These are phyloP conservation scores for Nicotiana benthamiana DNA, from an alignment of 257 asterid genomes.

Conservation along the genomic window DNA sequence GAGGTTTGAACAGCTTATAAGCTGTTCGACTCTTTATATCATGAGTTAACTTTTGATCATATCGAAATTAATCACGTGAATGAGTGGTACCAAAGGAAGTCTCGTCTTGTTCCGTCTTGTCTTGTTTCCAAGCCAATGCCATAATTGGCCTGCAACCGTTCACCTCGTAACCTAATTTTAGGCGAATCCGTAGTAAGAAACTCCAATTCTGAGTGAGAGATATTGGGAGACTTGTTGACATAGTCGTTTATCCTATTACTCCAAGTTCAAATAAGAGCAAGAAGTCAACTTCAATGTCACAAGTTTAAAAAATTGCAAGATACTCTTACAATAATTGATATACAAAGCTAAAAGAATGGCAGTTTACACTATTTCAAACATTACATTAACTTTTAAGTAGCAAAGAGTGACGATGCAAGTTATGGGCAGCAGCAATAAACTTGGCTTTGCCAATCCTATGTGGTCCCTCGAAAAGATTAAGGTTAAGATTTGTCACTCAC, in stretches of 20 bases:
- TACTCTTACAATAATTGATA: not conserved
- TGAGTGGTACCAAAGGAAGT: too few relatives aligned
- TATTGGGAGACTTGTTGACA: not conserved
- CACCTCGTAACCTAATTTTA: not conserved
- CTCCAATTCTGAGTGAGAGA: not conserved
- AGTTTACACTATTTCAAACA: not conserved
- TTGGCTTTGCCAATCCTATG: conserved; percentile 3
- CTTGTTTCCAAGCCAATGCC: too few relatives aligned
- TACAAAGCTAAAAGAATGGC: not conserved
- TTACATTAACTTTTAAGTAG: not conserved
- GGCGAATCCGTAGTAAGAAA: too few relatives aligned
- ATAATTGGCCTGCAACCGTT: not conserved
- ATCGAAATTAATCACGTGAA: not conserved
- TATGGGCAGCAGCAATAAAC: not conserved
- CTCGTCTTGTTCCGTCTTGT: too few relatives aligned
- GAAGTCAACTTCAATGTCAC: not conserved
- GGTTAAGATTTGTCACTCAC: not conserved
- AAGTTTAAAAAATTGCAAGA: not conserved
- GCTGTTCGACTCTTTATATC: not conserved
- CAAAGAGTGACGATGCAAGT: conserved; percentile 4
- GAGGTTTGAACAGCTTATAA: not conserved
- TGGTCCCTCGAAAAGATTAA: conserved; percentile 31
- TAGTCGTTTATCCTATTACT: not conserved
- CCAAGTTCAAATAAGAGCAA: not conserved
- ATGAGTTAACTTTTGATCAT: not conserved